A percentile compares a stretch with the other conserved stretches of the same genome.
Conservation (phyloP, 164 flowering plant species). For the Aristolochia fimbriata region DNA sequence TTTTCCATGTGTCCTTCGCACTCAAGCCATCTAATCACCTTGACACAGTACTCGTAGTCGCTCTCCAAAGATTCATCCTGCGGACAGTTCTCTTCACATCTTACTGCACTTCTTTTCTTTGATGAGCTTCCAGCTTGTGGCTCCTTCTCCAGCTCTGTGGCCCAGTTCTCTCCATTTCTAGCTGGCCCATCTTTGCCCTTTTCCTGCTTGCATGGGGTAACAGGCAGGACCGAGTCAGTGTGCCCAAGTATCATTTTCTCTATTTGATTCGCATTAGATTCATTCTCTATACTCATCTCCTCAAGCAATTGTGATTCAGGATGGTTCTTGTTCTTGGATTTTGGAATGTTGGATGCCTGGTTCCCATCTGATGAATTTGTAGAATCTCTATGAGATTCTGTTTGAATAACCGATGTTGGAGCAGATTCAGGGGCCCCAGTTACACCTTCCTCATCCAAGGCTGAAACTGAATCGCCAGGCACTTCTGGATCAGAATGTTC, state of each 20-base stretch:
- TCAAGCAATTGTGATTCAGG: conserved; percentile 22
- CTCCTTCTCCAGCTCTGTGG: conserved; percentile 25
- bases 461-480: conserved; percentile 25
- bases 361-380: conserved; percentile 8
- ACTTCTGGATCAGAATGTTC: conserved; percentile 14
- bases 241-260: conserved; percentile 34
- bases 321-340: conserved; percentile 19
- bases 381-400: conserved; percentile 12
- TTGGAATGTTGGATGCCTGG: conserved; percentile 21
- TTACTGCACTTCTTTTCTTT: conserved; percentile 24
- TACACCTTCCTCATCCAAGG: conserved; percentile 29
- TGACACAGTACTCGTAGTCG: conserved; percentile 77
- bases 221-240: conserved; percentile 43
- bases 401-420: conserved; percentile 8
- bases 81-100: conserved; percentile 19
- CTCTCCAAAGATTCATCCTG: conserved; percentile 28
- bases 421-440: conserved; percentile 9
- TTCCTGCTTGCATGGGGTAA: conserved; percentile 70
- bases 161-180: conserved; percentile 25
- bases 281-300: conserved; percentile 35
- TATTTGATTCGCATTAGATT: conserved; percentile 28
- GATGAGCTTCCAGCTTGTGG: conserved; percentile 34
- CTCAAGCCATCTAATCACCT: conserved; percentile 67
- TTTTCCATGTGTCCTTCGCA: conserved; percentile 72
- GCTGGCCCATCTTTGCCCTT: conserved; percentile 30